Evolutionary conservation across 768 basidiomycete species (phyloP).

Genomic region (Suillus plorans): DNA sequence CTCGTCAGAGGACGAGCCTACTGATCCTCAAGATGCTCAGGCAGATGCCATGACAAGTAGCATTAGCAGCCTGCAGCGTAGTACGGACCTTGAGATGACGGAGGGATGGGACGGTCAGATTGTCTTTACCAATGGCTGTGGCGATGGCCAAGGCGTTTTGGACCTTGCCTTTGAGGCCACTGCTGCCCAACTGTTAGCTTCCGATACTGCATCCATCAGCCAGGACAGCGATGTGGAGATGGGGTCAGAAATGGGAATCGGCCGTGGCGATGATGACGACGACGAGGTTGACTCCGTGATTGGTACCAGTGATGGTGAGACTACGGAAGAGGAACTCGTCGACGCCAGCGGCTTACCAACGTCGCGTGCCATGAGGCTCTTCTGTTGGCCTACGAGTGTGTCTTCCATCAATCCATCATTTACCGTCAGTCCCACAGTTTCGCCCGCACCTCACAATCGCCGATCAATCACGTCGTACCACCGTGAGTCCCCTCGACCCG

Average conservation of each 20-base stretch:
- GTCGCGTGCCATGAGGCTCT: constrained; percentile 70
- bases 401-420: constrained; percentile 73
- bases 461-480: constrained; percentile 28
- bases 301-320: constrained; percentile 65
- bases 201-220: constrained; percentile 47
- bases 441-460: constrained; percentile 40
- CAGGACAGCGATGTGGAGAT: constrained; percentile 53
- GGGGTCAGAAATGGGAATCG: constrained; percentile 22
- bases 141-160: constrained; percentile 49
- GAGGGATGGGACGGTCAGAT: constrained; percentile 78
- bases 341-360: constrained; percentile 72
- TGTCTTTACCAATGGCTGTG: constrained; percentile 65
- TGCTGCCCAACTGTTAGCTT: constrained; percentile 49
- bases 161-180: constrained; percentile 73
- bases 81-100: constrained; percentile 54
- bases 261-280: constrained; percentile 31
- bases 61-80: constrained; percentile 39
- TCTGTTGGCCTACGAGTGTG: constrained; percentile 61
- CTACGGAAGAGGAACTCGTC: constrained; percentile 84
- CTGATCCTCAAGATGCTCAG: constrained; percentile 41
- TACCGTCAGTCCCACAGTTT: constrained; percentile 61
- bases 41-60: constrained; percentile 24
- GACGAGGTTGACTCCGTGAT: constrained; percentile 49
- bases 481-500: constrained; percentile 52
- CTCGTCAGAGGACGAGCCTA: constrained; percentile 43